Base-by-base conservation (phyloP, 2,329 filamentous ascomycete species). In the Fusarium camptoceras region DNA sequence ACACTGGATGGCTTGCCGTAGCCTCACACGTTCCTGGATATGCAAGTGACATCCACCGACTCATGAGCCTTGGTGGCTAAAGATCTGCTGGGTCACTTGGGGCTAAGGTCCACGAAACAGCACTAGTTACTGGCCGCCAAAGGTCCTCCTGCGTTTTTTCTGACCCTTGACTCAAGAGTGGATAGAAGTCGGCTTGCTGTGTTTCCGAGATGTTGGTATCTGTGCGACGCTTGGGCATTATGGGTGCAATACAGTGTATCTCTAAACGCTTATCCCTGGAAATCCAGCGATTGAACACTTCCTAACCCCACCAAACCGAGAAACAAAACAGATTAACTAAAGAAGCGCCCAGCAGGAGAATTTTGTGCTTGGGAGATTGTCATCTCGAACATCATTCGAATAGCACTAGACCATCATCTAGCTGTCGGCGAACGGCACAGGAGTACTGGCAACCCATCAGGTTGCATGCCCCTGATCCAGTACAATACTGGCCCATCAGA, bases 11-110 rank as follows among this genome's bases (percentile, higher is more conserved):
- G 75, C 75, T 76, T 76, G 73, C 73, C 66, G 69, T 76, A 76
- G 75, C 63, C 64, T 76, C 57, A 69, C 75, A 73, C 73, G 75
- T 76, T 76, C 75, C 75, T 76, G 75, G 65, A 75, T 65, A 65
- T 74, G 70, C 68, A 68, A 72, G 74, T 73, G 71, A 73, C 71
- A 72, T 63, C 66, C 64, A 67, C 67, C 71, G 64, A 74, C 74
- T 76, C 71, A 65, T 73, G 67, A 73, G 68, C 54, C 62, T 64
- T 54, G 49, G 56, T 59, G 67, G 54, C 60, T 65, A 58, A 68
- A 65, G 66, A 63, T 71, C 66, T 67, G 62, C 65, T 74, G 53
- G 49, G 55, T 30, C 58, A 54, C 57, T 64, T 63, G 57, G 58
- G 60, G 63, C 68, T 72, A 74, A 65, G 56, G 61, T 27, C 37